Evolutionary conservation across 1,284 basidiomycete genomes (phyloP).

Genomic region (Malassezia globosa): DNA sequence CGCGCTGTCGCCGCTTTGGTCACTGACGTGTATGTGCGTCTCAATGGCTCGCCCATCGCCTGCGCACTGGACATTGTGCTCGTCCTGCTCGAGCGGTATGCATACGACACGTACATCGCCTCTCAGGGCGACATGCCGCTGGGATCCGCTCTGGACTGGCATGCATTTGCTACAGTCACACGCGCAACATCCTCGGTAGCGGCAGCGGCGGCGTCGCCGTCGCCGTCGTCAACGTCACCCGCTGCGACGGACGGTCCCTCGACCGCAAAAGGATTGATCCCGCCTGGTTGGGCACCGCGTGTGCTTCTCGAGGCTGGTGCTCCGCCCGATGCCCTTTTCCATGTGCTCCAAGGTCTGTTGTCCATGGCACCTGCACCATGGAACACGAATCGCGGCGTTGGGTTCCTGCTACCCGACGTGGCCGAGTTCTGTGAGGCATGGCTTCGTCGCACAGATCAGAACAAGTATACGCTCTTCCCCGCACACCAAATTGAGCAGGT

Average conservation of each 20-base stretch:
- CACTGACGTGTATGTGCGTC: constrained; percentile 23
- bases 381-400: constrained; percentile 27
- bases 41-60: constrained; percentile 30
- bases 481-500: constrained; percentile 23
- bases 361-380: constrained; percentile 49
- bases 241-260: not conserved
- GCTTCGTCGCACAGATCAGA: constrained; percentile 18
- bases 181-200: no score
- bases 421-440: constrained; percentile 23
- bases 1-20: constrained; percentile 23
- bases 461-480: constrained; percentile 16
- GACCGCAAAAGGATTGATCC: not conserved
- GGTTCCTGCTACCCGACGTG: constrained; percentile 33
- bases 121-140: constrained; percentile 5
- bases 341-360: constrained; percentile 73
- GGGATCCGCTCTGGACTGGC: not conserved
- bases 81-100: constrained; percentile 33
- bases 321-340: constrained; percentile 66
- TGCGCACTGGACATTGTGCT: constrained; percentile 39
- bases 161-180: not conserved
- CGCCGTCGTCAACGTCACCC: no score
- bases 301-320: constrained; percentile 66
- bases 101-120: constrained; percentile 22
- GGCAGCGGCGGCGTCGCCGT: not conserved
- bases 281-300: constrained; percentile 63